Conservation (phyloP, 352 stramenopile species). For the Phytopythium oedochilum region DNA sequence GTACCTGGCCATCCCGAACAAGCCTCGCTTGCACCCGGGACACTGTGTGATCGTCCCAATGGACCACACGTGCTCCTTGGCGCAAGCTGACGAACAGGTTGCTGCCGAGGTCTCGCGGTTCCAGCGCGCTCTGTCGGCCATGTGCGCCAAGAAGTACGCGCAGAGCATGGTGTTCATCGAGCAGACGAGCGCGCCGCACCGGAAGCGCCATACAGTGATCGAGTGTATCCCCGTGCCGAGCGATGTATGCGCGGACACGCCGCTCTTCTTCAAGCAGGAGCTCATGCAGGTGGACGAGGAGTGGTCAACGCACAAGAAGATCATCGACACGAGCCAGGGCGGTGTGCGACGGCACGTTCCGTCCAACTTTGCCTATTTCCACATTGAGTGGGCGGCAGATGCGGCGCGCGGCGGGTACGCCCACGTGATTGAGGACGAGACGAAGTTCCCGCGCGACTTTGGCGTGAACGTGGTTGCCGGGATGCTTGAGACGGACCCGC, state of each 20-base stretch:
- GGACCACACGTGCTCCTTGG: conserved; percentile 59
- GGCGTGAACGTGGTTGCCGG: conserved; percentile 71
- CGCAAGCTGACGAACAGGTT: conserved; percentile 57
- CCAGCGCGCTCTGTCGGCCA: conserved; percentile 42
- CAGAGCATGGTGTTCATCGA: conserved; percentile 77
- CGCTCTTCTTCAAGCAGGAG: conserved; percentile 84
- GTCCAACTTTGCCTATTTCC: conserved; percentile 79
- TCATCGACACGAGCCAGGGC: conserved; percentile 66
- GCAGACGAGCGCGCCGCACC: conserved; percentile 57
- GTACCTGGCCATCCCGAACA: conserved; percentile 63
- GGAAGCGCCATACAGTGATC: conserved; percentile 64
- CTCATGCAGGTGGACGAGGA: conserved; percentile 70
- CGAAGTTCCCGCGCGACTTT: conserved; percentile 73
- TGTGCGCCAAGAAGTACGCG: conserved; percentile 52
- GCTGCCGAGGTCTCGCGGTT: conserved; percentile 63
- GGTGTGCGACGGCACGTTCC: conserved; percentile 62
- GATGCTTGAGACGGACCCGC: conserved; percentile 66
- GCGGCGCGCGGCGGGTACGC: conserved; percentile 50
- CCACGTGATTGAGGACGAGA: conserved; percentile 80
- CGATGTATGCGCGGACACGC: conserved; percentile 53
- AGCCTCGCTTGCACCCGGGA: conserved; percentile 42
- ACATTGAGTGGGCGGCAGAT: conserved; percentile 59
- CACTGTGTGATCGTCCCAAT: conserved; percentile 79
- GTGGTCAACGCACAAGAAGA: conserved; percentile 79
- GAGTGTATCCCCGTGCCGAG: conserved; percentile 76